Evolutionary conservation across 805 yeast species (phyloP).

Genomic region (Hagleromyces aurorensis): DNA sequence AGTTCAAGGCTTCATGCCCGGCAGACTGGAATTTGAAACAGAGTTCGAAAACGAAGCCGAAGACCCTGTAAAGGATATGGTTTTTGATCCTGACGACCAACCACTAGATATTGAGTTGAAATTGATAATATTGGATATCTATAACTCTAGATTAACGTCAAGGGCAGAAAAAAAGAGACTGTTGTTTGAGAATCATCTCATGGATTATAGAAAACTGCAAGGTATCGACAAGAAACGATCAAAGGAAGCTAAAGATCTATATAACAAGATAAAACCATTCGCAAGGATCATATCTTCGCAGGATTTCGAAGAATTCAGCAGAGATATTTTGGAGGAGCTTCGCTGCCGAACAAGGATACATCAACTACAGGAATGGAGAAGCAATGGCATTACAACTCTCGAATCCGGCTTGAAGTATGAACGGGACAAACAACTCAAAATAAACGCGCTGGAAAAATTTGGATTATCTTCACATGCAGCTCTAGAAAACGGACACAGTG

Average conservation of each 20-base stretch:
- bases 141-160: slow-evolving; percentile 79
- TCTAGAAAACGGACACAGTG: slow-evolving; percentile 17
- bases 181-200: slow-evolving; percentile 62
- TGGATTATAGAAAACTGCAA: slow-evolving; percentile 79
- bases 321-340: slow-evolving; percentile 69
- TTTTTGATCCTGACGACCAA: slow-evolving; percentile 88
- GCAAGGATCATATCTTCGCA: slow-evolving; percentile 71
- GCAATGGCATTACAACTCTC: slow-evolving; percentile 75
- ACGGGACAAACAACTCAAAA: slow-evolving; percentile 70
- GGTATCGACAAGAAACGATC: slow-evolving; percentile 76
- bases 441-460: slow-evolving; percentile 51
- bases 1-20: slow-evolving; percentile 98
- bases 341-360: slow-evolving; percentile 73
- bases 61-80: slow-evolving; percentile 86
- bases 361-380: slow-evolving; percentile 89
- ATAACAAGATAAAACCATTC: slow-evolving; percentile 68
- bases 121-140: slow-evolving; percentile 78
- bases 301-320: slow-evolving; percentile 71
- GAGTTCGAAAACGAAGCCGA: slow-evolving; percentile 98
- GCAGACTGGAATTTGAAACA: slow-evolving; percentile 90
- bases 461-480: slow-evolving; percentile 28
- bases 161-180: slow-evolving; percentile 90
- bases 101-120: slow-evolving; percentile 85
- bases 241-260: slow-evolving; percentile 83
- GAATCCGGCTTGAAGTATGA: slow-evolving; percentile 84